phyloP scores from a whole-genome alignment of 352 stramenopile genomes.

The Phytophthora aleatoria region DNA sequence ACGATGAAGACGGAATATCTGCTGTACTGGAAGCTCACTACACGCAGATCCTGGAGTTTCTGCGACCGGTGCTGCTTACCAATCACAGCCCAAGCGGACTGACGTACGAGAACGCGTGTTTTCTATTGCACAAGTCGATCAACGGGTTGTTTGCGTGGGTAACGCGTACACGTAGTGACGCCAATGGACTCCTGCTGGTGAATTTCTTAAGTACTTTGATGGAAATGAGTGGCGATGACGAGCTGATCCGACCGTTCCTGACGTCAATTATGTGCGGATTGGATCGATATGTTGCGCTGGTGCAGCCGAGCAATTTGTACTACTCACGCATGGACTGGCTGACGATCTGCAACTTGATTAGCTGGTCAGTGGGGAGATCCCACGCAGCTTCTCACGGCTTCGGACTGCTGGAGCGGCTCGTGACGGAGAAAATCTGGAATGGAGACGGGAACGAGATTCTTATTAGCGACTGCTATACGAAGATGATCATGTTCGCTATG shows the following conservation, averaged over 20 bases:
- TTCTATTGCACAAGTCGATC: conserved; percentile 65
- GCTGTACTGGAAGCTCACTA: conserved; percentile 59
- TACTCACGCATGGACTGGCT: conserved; percentile 65
- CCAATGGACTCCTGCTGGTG: conserved; percentile 40
- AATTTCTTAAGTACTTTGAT: conserved; percentile 57
- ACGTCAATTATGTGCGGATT: conserved; percentile 64
- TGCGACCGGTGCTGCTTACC: conserved; percentile 52
- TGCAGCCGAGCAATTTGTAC: conserved; percentile 35
- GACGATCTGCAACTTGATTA: conserved; percentile 65
- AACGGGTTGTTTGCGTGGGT: conserved; percentile 62
- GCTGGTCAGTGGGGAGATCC: conserved; percentile 48
- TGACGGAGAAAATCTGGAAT: conserved; percentile 61
- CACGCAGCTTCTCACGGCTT: conserved; percentile 65
- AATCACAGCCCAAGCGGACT: conserved; percentile 42
- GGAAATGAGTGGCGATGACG: conserved; percentile 62
- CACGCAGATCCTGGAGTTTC: conserved; percentile 42
- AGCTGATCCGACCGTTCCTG: conserved; percentile 67
- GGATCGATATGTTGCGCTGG: conserved; percentile 38
- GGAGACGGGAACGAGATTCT: conserved; percentile 54
- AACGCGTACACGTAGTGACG: conserved; percentile 42
- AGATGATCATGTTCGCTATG: conserved; percentile 68
- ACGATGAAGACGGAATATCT: conserved; percentile 56
- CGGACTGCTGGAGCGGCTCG: conserved; percentile 63
- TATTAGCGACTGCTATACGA: conserved; percentile 67
- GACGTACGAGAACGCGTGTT: conserved; percentile 68